These are phyloP conservation scores for Microstegium vimineum DNA, from an alignment of 176 grass and related monocot genomes.

Conservation along the genomic window DNA sequence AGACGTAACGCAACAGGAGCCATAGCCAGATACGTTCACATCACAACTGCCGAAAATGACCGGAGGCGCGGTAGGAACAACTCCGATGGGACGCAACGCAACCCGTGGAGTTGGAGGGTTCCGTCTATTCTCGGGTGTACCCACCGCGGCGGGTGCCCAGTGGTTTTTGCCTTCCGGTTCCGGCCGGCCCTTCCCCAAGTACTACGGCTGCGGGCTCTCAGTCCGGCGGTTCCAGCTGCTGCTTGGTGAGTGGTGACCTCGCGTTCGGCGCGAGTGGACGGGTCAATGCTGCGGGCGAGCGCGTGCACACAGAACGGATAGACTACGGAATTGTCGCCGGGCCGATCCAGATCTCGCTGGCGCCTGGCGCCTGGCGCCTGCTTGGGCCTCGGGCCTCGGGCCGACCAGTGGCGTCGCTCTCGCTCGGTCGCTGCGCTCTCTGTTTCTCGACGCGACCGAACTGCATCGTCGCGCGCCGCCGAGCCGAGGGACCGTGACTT, in stretches of 20 bases:
- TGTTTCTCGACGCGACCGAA: conserved; percentile 5
- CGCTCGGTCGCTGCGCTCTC: not conserved
- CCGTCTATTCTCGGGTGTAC: not conserved
- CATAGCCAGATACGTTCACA: not conserved
- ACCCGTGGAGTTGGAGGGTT: not conserved
- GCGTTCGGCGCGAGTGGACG: not conserved
- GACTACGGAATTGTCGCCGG: not conserved
- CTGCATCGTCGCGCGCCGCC: not conserved
- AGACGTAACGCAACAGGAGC: not conserved
- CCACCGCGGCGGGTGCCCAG: no score
- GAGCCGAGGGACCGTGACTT: not conserved
- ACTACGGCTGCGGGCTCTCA: no score
- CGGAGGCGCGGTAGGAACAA: not conserved
- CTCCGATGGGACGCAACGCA: conserved; percentile 13
- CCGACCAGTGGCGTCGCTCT: conserved; percentile 25
- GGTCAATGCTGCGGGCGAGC: not conserved
- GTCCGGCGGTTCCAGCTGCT: no score
- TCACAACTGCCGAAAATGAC: not conserved
- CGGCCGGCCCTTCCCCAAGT: no score
- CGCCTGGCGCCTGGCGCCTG: not conserved
- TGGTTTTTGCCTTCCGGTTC: no score
- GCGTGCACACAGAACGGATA: not conserved
- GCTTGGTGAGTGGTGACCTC: not conserved
- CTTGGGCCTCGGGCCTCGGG: no score
- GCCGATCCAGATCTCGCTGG: not conserved